Percentiles rank a stretch among this genome's conserved stretches.
phyloP scores from a whole-genome alignment of 2,329 filamentous ascomycete genomes.

The Neofusicoccum cordaticola region DNA sequence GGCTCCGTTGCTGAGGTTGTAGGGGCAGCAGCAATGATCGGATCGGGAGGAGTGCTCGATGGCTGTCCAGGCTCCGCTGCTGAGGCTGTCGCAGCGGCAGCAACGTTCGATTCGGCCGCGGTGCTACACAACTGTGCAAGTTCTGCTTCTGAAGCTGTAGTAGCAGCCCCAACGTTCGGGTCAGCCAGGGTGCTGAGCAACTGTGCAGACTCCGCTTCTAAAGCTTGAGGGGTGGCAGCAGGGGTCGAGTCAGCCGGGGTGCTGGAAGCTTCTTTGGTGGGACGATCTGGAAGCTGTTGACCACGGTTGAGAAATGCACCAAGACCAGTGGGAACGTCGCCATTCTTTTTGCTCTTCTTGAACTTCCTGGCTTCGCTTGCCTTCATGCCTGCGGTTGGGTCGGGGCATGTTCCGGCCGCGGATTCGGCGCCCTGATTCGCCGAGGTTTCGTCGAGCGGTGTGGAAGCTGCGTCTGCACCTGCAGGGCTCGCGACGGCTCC shows the following conservation, averaged over 20 bases:
- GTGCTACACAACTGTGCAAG: too few species aligned
- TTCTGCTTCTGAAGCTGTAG: too few species aligned
- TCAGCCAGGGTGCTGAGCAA: too few species aligned
- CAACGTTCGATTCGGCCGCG: too few species aligned
- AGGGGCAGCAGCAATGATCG: too few species aligned
- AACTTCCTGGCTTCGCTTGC: not conserved
- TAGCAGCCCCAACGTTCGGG: too few species aligned
- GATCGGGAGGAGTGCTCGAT: too few species aligned
- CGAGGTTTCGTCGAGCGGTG: not conserved
- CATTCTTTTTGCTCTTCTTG: conserved; percentile 20
- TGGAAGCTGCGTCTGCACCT: not conserved
- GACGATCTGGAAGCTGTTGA: conserved; percentile 1
- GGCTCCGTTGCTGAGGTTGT: not conserved
- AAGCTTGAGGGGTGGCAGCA: not conserved
- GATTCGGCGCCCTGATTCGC: not conserved
- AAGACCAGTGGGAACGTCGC: conserved; percentile 26
- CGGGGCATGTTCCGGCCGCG: not conserved
- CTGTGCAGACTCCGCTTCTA: not conserved
- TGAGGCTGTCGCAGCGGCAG: too few species aligned
- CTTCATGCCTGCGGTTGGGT: conserved; percentile 1
- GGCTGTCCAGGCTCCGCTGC: too few species aligned
- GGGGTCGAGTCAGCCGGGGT: not conserved
- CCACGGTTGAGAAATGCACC: conserved; percentile 32
- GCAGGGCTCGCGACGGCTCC: conserved; percentile 6
- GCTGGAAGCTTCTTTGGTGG: not conserved